Base-by-base conservation (phyloP, 768 basidiomycete genomes). In the Kwoniella bestiolae region DNA sequence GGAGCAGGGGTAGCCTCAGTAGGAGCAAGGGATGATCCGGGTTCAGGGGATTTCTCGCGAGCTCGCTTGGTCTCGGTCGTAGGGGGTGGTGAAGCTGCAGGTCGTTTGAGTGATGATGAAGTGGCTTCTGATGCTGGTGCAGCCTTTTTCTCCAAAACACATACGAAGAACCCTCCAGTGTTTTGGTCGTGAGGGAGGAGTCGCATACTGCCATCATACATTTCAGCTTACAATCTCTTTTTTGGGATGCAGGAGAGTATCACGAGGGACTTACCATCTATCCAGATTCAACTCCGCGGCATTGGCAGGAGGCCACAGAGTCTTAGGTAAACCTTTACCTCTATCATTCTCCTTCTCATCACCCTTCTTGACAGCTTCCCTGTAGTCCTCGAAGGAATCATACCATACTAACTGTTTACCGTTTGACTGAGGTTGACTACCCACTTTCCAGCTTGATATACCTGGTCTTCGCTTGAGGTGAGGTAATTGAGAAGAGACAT, bases 91-190 rank as follows among this genome's bases (percentile, higher is more conserved):
- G 78, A 73, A n/a, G 75, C 70, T 11, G 64, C 67, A 21, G 66
- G 67, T 16, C 78, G 78, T 55, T 79, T 79, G 56, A 71, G 41
- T 0, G 70, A 61, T 1, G 70, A 60, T 1, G 70, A 57, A 6
- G 58, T 34, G 8, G 57, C 25, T 32, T 64, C 67, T 1, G 29
- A 35, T 14, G n/a, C 41, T 26, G 26, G 53, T 18, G 5, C 57
- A 31, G 18, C 35, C 26, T 25, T 65, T 66, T 83, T 83, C 65
- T 82, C 80, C 35, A 97, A 80, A 0, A 96, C 90, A 11, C 93
- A 93, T n/a, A 99, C 88, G 77, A 96, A 99, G 82, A 99, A 99
- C 0, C 94, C 96, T 2, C 96, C 96, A 0, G 94, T 92, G 75
- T 99, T 91, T 81, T 98, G 96, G 8, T 96, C 83, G 78, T 98